Conservation (phyloP, 2,329 filamentous ascomycete genomes). For the Phaeophleospora eucalypticola region DNA sequence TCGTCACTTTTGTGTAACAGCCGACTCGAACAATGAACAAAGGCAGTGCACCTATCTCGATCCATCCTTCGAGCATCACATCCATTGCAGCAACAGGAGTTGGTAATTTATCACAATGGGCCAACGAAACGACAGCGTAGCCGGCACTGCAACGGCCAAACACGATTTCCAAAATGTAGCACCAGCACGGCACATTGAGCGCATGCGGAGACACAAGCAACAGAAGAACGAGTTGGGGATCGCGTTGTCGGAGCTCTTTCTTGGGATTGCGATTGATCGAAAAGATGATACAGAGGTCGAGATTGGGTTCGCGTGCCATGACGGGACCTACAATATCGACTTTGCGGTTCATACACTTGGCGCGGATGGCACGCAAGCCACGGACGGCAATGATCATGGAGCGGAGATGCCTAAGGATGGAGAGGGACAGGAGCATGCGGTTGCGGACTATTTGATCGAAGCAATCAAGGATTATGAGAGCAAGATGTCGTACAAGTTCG, state of each 20-base stretch:
- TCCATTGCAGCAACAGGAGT: too few species aligned
- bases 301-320: slow-evolving; percentile 66
- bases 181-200: slow-evolving; percentile 18
- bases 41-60: not conserved
- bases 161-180: slow-evolving; percentile 17
- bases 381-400: slow-evolving; percentile 7
- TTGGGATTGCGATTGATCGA: slow-evolving; percentile 58
- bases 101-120: too few species aligned
- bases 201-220: slow-evolving; percentile 11
- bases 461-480: slow-evolving; percentile 58
- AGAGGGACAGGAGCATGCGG: slow-evolving; percentile 7
- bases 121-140: not conserved
- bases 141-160: not conserved
- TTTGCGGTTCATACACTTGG: slow-evolving; percentile 60
- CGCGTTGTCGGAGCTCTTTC: slow-evolving; percentile 44
- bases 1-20: not conserved
- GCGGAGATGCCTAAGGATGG: slow-evolving; percentile 3
- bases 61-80: too few species aligned
- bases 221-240: slow-evolving; percentile 19
- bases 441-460: slow-evolving; percentile 53
- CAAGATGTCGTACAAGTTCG: slow-evolving; percentile 67
- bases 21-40: not conserved
- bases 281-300: slow-evolving; percentile 45
- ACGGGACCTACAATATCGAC: slow-evolving; percentile 70
- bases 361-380: too few species aligned